Evolutionary conservation across 2,329 filamentous ascomycete genomes (phyloP), one percentile per base, ranked within the genome.

Genomic region (Boeremia exigua): DNA sequence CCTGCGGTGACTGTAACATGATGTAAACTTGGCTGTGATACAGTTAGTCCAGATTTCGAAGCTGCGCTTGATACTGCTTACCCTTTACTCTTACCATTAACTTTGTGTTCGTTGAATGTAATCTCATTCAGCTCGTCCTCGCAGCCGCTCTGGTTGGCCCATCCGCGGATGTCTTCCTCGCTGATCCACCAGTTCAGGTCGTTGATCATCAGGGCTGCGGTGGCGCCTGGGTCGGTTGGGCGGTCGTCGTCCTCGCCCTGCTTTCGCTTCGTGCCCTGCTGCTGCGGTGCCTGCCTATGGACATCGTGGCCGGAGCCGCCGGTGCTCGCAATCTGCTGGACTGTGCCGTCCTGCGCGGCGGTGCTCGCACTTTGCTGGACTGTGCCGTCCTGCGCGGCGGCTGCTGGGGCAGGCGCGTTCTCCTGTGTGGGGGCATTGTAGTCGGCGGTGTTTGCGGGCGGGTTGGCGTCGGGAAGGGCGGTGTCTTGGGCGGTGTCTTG

Each of bases 61-160:
- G n/a, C 17, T 10, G 12, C 6, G n/a, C 6, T 4, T 6, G 6
- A 14, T 3, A 9, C 10, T 14, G 77, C 87, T 61, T 82, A 96
- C 93, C 95, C 94, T 80, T 98, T 97, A 78, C 92, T 96, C 80
- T 99, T 99, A 66, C 95, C 95, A 66, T 99, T 99, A 43, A 98
- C 93, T 75, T 99, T 99, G 78, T 98, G 95, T 75, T 99, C 95
- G 69, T 92, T 97, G 75, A 98, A 99, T 0, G 93, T 96, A 47
- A 99, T 86, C 58, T 98, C 95, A 68, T 91, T 92, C 15, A 98
- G 79, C 69, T 96, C 91, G 40, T 88, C 84, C 74, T 98, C 95
- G 65, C 87, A 91, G 2, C 84, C 85, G n/a, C 89, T 91, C 62
- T 90, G 84, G 62, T 87, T 87, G 23, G 90, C 83, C 91, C 92